Evolutionary conservation across 2,329 filamentous ascomycete genomes (phyloP), one percentile per base, ranked within the genome.

Genomic region (Colletotrichum shisoi): DNA sequence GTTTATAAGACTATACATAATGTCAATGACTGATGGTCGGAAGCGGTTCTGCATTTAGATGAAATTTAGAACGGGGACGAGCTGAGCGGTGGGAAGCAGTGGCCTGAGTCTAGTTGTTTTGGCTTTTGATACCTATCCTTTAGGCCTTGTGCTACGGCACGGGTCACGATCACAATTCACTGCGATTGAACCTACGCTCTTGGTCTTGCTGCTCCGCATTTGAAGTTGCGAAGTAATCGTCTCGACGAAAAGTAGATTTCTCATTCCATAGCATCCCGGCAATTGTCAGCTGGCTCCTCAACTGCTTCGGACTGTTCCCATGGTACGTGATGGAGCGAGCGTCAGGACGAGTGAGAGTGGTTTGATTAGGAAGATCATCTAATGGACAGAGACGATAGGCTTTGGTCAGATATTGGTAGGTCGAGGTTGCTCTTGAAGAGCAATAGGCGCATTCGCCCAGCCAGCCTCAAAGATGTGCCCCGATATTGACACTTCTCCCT

Each of bases 91-190:
- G 21, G 37, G 49, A 54, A 39, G 24, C 21, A 15, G 31, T 27
- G 19, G 49, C 44, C 44, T 24, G 17, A 56, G 65, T 56, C 19
- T 8, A 51, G 21, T n/a, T 63, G n/a, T n/a, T 34, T 17, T 40
- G 44, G 61, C 54, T 56, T 68, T 65, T 68, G 65, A 68, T 68
- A 68, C 65, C 65, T 56, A 65, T 65, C 61, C 24, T 57, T 57
- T 44, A 21, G 42, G 44, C 37, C 42, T 45, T n/a, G 37, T 42
- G 54, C 61, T 19, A 54, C 54, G 54, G 48, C 65, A 45, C 42
- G 31, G 54, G 54, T n/a, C 53, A 49, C 62, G 48, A 65, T 51
- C 17, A 49, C 19, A 21, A 64, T 44, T 51, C 42, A 60, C 56
- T 44, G 2, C 40, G 45, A 45, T 34, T 60, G 19, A 64, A 60